Percentiles rank a stretch among this genome's conserved stretches.
These are phyloP conservation scores for Acanthamoeba lenticulata DNA, from an alignment of 208 protist species.

Conservation along the genomic window DNA sequence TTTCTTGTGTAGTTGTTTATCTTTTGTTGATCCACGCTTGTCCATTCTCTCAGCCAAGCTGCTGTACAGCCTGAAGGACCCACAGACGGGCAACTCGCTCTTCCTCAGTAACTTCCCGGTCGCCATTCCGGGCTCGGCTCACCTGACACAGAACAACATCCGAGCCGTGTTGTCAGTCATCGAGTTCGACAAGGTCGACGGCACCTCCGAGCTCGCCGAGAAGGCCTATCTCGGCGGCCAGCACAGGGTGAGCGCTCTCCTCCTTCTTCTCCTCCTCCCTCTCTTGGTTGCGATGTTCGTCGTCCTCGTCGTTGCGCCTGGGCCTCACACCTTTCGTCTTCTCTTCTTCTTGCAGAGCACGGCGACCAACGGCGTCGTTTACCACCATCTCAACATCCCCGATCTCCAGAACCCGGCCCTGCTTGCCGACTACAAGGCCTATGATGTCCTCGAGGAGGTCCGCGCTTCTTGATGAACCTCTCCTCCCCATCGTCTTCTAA, in stretches of 20 bases:
- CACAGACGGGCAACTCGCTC: slow-evolving; percentile 28
- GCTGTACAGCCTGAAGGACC: slow-evolving; percentile 14
- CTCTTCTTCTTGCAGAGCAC: background rate
- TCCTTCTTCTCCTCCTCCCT: too few species aligned
- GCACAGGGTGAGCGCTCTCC: too few species aligned
- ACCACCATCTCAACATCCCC: slow-evolving; percentile 56
- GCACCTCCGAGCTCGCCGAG: background rate
- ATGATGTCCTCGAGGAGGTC: slow-evolving; percentile 35
- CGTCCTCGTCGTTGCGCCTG: background rate
- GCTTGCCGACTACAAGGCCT: slow-evolving; percentile 44
- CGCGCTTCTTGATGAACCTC: background rate
- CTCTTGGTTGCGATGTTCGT: background rate
- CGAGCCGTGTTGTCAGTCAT: slow-evolving; percentile 44
- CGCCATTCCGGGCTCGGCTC: slow-evolving; percentile 9
- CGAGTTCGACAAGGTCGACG: slow-evolving; percentile 45
- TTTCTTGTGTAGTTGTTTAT: background rate
- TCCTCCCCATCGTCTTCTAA: background rate
- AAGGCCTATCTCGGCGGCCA: background rate
- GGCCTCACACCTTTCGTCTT: background rate
- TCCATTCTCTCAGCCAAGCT: slow-evolving; percentile 3
- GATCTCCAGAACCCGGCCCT: slow-evolving; percentile 47
- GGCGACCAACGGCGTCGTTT: slow-evolving; percentile 13
- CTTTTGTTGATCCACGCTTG: background rate
- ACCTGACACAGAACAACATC: background rate
- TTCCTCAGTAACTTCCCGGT: slow-evolving; percentile 57